Conservation (phyloP, 2,329 filamentous ascomycete genomes). For the Microcyclospora pomicola region DNA sequence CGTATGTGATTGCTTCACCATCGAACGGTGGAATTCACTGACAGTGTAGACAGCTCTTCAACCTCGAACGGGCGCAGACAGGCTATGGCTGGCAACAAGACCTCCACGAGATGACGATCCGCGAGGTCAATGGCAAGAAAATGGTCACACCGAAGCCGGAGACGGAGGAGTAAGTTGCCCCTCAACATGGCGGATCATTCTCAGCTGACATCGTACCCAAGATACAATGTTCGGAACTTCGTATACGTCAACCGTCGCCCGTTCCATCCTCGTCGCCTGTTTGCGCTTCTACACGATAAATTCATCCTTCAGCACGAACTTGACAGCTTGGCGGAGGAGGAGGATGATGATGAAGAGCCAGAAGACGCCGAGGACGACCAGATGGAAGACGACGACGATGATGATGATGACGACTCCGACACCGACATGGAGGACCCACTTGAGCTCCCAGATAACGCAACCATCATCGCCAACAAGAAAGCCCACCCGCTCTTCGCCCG, state of each 20-base stretch:
- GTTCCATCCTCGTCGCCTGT: conserved; percentile 29
- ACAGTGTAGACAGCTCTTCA: conserved; percentile 30
- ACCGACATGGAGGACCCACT: conserved; percentile 22
- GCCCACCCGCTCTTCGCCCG: conserved; percentile 38
- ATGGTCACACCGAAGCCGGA: conserved; percentile 53
- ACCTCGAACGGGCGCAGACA: conserved; percentile 48
- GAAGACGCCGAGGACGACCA: conserved; percentile 10
- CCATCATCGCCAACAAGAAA: conserved; percentile 44
- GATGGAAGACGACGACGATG: conserved; percentile 22
- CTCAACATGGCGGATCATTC: neutral
- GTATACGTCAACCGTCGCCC: conserved; percentile 46
- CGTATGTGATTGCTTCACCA: conserved; percentile 12
- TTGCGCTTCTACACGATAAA: conserved; percentile 28
- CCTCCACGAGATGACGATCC: conserved; percentile 52
- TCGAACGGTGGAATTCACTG: too few relatives aligned
- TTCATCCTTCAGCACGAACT: conserved; percentile 30
- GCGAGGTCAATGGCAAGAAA: conserved; percentile 41
- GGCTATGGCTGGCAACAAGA: conserved; percentile 59
- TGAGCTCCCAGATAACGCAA: conserved; percentile 15
- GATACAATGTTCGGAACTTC: conserved; percentile 56
- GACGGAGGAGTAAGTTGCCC: conserved; percentile 44
- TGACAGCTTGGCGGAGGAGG: conserved; percentile 18
- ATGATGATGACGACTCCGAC: conserved; percentile 17
- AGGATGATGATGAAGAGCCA: conserved; percentile 11
- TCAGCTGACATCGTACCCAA: conserved; percentile 8